phyloP scores from a whole-genome alignment of 345 rosid genomes.

The Dovyalis caffra region DNA sequence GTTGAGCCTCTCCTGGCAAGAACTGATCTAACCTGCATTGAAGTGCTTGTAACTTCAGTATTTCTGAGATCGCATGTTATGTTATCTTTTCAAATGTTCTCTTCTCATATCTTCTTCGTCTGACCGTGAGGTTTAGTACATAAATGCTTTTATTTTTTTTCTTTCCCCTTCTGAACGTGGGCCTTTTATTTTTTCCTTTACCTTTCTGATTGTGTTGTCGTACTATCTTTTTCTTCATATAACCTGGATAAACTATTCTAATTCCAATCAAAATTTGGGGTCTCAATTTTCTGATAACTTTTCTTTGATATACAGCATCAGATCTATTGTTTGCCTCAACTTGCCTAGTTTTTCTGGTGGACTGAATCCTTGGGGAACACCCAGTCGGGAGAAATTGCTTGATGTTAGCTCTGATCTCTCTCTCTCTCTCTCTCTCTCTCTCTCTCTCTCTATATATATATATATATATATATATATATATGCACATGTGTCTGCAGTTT shows the following conservation, averaged over 20 bases:
- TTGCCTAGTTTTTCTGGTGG: slow-evolving; percentile 83
- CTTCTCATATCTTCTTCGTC: not conserved
- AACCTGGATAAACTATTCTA: not conserved
- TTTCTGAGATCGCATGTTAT: not conserved
- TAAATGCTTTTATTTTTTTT: not conserved
- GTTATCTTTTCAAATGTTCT: not conserved
- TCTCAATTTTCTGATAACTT: slow-evolving; percentile 2
- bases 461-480: too few relatives aligned
- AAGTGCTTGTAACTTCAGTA: not conserved
- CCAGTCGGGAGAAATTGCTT: slow-evolving; percentile 41
- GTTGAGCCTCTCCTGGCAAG: too few relatives aligned
- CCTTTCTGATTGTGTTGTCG: not conserved
- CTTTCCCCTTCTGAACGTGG: not conserved
- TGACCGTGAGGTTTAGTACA: too few relatives aligned
- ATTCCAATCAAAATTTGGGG: not conserved
- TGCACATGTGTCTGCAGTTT: not conserved
- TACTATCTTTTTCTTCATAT: not conserved
- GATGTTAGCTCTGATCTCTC: slow-evolving; percentile 37
- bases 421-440: not conserved
- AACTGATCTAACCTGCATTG: not conserved
- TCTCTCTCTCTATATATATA: not conserved
- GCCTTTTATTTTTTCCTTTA: not conserved
- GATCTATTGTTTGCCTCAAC: slow-evolving; percentile 72
- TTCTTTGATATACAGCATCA: slow-evolving; percentile 46
- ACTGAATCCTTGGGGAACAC: slow-evolving; percentile 71